Evolutionary conservation across 129 eudicot genomes (phyloP), one percentile per base, ranked within the genome.

Genomic region (Chrysanthemum seticuspe): DNA sequence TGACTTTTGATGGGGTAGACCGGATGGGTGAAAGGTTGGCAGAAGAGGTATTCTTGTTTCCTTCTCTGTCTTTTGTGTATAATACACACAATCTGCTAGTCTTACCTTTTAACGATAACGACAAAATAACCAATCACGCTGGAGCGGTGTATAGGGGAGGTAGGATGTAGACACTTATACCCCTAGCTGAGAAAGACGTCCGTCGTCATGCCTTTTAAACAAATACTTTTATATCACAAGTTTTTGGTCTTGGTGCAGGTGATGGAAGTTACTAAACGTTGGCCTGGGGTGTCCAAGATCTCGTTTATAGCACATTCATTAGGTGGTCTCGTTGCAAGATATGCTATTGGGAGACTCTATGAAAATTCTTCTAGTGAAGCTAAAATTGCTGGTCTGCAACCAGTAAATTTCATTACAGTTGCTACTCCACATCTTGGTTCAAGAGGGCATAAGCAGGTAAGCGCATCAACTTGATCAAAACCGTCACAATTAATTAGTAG

Each of bases 1-100:
- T 92, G 92, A 89, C 98, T 71, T 92, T 92, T 74, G 98, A 92
- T 84, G 98, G 98, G 18, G 98, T 92, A 63, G 98, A 92, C 76
- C 76, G 78, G 52, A 92, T 89, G 98, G 98, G 96, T 13, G 95
- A 89, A 81, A 85, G 98, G 83, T 82, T 92, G 63, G 96, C 98
- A 14, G 89, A 85, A 77, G 98, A 92, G 96, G 98, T 92, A 89
- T 25, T 76, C 71, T 51, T 63, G 74, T 70, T 70, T 44, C 47
- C 18, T 67, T 62, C 51, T 64, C 34, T 57, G 45, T 40, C 45
- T 40, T 6, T 6, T 40, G 45, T 40, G 45, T 40, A 6, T 40
- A 40, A 40, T 6, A 40, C 0, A 40, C 7, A 40, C 45, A 40
- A 40, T 40, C 45, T 40, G 45, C 2, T 6, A 40, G 45, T 40